Conservation (phyloP, 805 yeast genomes). For the Lipomyces spencermartinsiae region DNA sequence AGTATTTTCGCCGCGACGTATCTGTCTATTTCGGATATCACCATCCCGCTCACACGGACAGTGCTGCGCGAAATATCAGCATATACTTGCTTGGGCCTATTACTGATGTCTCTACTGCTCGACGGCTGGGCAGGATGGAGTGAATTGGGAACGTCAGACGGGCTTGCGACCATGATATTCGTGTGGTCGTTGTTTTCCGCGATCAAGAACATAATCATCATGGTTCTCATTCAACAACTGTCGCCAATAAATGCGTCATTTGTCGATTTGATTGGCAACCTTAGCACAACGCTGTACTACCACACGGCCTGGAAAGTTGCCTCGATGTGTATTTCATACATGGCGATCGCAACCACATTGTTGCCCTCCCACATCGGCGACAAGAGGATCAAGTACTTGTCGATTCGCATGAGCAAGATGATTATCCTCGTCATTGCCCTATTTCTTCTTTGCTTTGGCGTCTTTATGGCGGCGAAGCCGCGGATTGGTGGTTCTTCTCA, state of each 20-base stretch:
- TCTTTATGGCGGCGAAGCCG: slow-evolving; percentile 22
- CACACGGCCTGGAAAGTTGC: slow-evolving; percentile 37
- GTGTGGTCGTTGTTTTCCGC: slow-evolving; percentile 36
- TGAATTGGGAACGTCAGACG: slow-evolving; percentile 32
- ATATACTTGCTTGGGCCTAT: slow-evolving; percentile 30
- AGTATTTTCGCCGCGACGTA: slow-evolving; percentile 36
- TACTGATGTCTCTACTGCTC: slow-evolving; percentile 32
- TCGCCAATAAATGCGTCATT: slow-evolving; percentile 39
- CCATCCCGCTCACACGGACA: slow-evolving; percentile 32
- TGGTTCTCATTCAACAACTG: slow-evolving; percentile 36
- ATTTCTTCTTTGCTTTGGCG: slow-evolving; percentile 28
- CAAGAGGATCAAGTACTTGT: slow-evolving; percentile 14
- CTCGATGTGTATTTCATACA: slow-evolving; percentile 36
- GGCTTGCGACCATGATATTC: slow-evolving; percentile 25
- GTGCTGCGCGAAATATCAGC: slow-evolving; percentile 37
- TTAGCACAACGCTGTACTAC: slow-evolving; percentile 31
- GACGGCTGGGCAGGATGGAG: slow-evolving; percentile 39
- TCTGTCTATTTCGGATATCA: slow-evolving; percentile 36
- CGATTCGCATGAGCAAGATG: slow-evolving; percentile 27
- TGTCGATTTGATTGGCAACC: slow-evolving; percentile 35
- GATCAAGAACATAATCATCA: slow-evolving; percentile 34
- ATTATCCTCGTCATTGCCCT: slow-evolving; percentile 27
- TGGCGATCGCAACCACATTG: slow-evolving; percentile 35
- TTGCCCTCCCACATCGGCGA: slow-evolving; percentile 33
- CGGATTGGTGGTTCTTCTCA: slow-evolving; percentile 26